Evolutionary conservation across 23 red algal species (phyloP).

Genomic region (Pyropia haitanensis): DNA sequence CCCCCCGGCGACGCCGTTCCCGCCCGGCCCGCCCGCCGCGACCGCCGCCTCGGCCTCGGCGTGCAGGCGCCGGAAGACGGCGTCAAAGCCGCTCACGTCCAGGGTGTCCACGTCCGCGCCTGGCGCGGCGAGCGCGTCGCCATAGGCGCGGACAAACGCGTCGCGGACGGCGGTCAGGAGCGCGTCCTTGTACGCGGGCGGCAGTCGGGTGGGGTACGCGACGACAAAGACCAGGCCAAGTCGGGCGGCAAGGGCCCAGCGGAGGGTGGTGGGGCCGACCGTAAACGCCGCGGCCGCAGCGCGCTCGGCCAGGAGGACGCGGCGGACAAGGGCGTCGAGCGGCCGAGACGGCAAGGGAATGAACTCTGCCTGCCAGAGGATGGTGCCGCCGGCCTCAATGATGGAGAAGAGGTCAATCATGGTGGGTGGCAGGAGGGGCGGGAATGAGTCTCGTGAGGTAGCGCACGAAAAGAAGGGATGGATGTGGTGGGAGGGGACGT

Average conservation of each 20-base stretch:
- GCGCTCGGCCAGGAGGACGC: constrained; percentile 81
- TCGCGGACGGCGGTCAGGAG: constrained; percentile 46
- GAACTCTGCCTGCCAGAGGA: constrained; percentile 51
- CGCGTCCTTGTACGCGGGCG: constrained; percentile 37
- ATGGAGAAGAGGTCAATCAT: constrained; percentile 88
- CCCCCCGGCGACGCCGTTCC: neutral
- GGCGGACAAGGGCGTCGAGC: constrained; percentile 61
- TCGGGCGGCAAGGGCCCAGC: constrained; percentile 56
- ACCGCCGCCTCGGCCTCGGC: neutral
- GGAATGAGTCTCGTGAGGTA: too few relatives aligned
- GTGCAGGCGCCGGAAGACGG: constrained; percentile 1
- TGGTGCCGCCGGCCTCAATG: constrained; percentile 48
- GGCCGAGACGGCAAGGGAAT: constrained; percentile 34
- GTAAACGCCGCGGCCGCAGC: constrained; percentile 32
- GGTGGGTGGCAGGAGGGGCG: neutral
- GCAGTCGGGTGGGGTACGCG: constrained; percentile 33
- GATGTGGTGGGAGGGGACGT: too few relatives aligned
- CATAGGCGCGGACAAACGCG: constrained; percentile 30
- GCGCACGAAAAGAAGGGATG: too few relatives aligned
- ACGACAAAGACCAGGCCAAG: constrained; percentile 62
- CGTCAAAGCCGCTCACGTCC: constrained; percentile 21
- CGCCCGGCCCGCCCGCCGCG: neutral
- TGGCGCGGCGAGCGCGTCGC: neutral
- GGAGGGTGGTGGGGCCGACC: constrained; percentile 23
- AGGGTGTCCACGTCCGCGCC: constrained; percentile 1